Conservation (phyloP, 306 rosid genomes). For the Hippophae gyantsensis region DNA sequence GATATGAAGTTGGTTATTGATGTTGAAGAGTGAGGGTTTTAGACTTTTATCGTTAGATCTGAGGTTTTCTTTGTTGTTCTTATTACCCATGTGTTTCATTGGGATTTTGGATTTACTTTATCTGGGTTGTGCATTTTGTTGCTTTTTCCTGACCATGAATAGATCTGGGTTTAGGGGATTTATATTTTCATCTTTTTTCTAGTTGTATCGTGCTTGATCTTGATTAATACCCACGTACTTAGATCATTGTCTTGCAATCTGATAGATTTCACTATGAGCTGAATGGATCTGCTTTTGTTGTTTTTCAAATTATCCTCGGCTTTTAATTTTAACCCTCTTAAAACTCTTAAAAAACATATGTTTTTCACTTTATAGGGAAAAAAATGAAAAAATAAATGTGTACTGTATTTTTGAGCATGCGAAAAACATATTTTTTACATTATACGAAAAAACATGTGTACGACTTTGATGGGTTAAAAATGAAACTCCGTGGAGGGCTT, state of each 20-base stretch:
- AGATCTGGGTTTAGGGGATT: constrained; percentile 8
- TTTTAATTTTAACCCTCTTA: too few species aligned
- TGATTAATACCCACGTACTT: not conserved
- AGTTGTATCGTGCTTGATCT: not conserved
- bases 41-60: constrained; percentile 43
- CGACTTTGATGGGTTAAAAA: too few species aligned
- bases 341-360: too few species aligned
- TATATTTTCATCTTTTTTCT: not conserved
- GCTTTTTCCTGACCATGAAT: not conserved
- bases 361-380: too few species aligned
- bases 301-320: too few species aligned
- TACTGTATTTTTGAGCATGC: too few species aligned
- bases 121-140: not conserved
- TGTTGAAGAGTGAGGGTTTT: too few species aligned
- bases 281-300: constrained; percentile 10
- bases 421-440: too few species aligned
- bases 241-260: not conserved
- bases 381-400: too few species aligned
- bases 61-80: constrained; percentile 18
- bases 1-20: not conserved
- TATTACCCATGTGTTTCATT: constrained; percentile 9
- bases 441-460: too few species aligned
- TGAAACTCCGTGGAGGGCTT: too few species aligned
- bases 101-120: constrained; percentile 8
- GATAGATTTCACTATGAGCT: not conserved